Evolutionary conservation across 1,139 yeast species (phyloP).

Genomic region (Suhomyces chickasaworum): DNA sequence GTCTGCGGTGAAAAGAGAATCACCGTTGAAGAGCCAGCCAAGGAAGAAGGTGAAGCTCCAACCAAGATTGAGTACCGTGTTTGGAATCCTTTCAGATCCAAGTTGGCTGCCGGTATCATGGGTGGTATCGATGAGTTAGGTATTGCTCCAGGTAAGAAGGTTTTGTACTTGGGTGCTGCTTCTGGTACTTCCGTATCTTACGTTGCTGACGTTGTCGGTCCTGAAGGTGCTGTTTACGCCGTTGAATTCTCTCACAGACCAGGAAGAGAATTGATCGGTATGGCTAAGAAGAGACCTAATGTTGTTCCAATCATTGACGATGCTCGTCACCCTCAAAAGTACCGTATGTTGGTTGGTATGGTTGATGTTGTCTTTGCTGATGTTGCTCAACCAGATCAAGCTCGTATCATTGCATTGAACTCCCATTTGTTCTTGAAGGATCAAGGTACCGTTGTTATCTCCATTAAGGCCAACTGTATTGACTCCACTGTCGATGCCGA

Average conservation of each 20-base stretch:
- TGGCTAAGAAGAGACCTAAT: slow-evolving; percentile 99
- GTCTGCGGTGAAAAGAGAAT: slow-evolving; percentile 98
- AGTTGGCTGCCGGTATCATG: slow-evolving; percentile 99
- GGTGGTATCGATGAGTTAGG: slow-evolving; percentile 98
- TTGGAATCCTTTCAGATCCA: slow-evolving; percentile 99
- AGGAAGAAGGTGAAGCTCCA: slow-evolving; percentile 83
- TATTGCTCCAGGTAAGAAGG: slow-evolving; percentile 98
- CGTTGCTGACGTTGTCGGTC: slow-evolving; percentile 97
- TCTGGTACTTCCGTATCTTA: slow-evolving; percentile 99
- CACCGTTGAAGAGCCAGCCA: slow-evolving; percentile 86
- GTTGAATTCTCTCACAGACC: slow-evolving; percentile 99
- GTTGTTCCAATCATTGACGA: slow-evolving; percentile 98
- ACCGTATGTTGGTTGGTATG: slow-evolving; percentile 98
- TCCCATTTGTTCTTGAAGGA: slow-evolving; percentile 97
- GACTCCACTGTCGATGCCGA: slow-evolving; percentile 99
- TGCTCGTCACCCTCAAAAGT: slow-evolving; percentile 99
- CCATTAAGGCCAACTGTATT: slow-evolving; percentile 99
- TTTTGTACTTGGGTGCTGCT: slow-evolving; percentile 97
- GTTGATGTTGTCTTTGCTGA: slow-evolving; percentile 98
- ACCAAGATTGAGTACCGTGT: slow-evolving; percentile 98
- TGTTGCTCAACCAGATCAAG: slow-evolving; percentile 99
- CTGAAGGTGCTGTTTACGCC: slow-evolving; percentile 98
- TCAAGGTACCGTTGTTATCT: slow-evolving; percentile 96
- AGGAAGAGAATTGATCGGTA: slow-evolving; percentile 97
- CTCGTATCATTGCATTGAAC: slow-evolving; percentile 98